These are phyloP conservation scores for Trebouxia sp. DNA, from an alignment of 139 green algal genomes.

Conservation along the genomic window DNA sequence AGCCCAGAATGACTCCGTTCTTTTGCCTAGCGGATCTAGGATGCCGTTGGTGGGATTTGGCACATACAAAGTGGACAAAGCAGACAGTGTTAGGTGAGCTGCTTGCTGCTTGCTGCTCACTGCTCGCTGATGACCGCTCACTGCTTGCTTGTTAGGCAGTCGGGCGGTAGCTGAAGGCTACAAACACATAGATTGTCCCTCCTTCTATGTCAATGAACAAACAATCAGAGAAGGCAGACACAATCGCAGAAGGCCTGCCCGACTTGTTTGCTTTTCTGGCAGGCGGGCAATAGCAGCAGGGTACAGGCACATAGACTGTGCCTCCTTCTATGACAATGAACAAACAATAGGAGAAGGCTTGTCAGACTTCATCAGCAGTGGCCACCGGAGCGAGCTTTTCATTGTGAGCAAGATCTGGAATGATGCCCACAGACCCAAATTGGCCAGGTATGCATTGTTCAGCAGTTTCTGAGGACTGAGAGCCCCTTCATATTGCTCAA, in stretches of 20 bases:
- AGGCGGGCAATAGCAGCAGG: slow-evolving; percentile 59
- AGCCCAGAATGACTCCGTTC: slow-evolving; percentile 43
- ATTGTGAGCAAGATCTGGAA: slow-evolving; percentile 85
- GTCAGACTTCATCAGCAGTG: slow-evolving; percentile 48
- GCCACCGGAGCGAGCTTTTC: slow-evolving; percentile 71
- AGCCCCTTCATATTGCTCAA: too few species aligned
- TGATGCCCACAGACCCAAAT: slow-evolving; percentile 61
- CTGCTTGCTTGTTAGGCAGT: too few species aligned
- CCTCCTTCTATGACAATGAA: slow-evolving; percentile 77
- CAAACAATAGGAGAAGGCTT: slow-evolving; percentile 68
- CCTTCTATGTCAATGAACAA: too few species aligned
- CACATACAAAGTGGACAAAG: slow-evolving; percentile 59
- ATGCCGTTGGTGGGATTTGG: slow-evolving; percentile 77
- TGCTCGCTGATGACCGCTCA: neutral
- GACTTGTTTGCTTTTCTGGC: neutral
- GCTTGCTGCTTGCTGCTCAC: neutral
- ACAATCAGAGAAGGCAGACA: neutral
- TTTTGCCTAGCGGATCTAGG: slow-evolving; percentile 49
- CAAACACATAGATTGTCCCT: neutral
- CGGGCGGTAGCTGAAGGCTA: neutral
- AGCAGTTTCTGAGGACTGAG: too few species aligned
- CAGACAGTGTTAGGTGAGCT: slow-evolving; percentile 55
- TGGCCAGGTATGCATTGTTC: slow-evolving; percentile 62
- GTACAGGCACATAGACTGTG: slow-evolving; percentile 84
- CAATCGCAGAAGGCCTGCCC: neutral